Evolutionary conservation across 2,329 filamentous ascomycete genomes (phyloP), one percentile per base, ranked within the genome.

Genomic region (Colletotrichum sojae): DNA sequence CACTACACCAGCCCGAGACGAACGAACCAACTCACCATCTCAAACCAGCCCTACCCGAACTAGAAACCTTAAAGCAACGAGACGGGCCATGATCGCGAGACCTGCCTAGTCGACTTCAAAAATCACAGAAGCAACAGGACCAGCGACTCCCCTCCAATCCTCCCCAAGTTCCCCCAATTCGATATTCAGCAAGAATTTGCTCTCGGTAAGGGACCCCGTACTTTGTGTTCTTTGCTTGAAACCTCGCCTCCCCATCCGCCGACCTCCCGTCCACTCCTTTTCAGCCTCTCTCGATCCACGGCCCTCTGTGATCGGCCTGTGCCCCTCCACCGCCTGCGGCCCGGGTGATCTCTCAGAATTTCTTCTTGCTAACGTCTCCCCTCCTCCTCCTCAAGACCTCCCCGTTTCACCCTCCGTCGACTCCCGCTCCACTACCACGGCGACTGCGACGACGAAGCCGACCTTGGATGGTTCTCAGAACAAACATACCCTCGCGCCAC

Each of bases 401-500:
- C 51, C 51, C 31, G 40, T 52, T 18, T 60, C 63, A 25, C 36
- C 69, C 25, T 48, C 61, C 8, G 46, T 48, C 45, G 57, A 59
- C n/a, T 1, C 46, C 18, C 45, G 31, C 16, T 53, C 60, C 22
- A 36, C 36, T 22, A 36, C 54, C 51, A 61, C 67, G 27, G 57
- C 66, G 27, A 20, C 68, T 22, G 13, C 20, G 27, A 39, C 59
- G 45, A 61, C 67, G 43, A 53, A 59, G 6, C 63, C 60, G 45
- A 71, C 70, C 9, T 53, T 66, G n/a, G 64, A 71, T 66, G 71
- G 77, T 77, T 72, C 74, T 53, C 72, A 74, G 63, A 66, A 71
- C 49, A 71, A 72, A 61, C 63, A 72, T 15, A 80, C 79, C 54
- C 75, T 84, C 72, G 74, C 78, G 51, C 77, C 78, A 62, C 80